Conservation (phyloP, 108 stramenopile genomes). For the Conticribra guillardii region DNA sequence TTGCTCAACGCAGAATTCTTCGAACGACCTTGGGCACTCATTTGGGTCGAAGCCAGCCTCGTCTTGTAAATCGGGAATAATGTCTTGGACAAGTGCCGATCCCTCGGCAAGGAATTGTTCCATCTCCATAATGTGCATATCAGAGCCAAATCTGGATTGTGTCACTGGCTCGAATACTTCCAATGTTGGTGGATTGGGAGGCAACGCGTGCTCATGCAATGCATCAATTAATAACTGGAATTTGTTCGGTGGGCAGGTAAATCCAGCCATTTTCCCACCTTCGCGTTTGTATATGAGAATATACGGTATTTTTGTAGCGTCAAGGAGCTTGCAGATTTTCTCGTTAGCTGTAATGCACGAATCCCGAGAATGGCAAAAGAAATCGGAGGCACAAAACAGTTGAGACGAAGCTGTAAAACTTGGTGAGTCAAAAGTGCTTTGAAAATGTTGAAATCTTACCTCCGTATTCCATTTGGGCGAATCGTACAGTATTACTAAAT, state of each 20-base stretch:
- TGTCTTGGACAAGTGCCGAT: no score
- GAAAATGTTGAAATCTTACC: neutral
- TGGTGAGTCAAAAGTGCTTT: no score
- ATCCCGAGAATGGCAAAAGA: neutral
- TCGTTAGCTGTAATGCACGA: constrained; percentile 23
- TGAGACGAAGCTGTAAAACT: neutral
- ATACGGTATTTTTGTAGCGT: constrained; percentile 47
- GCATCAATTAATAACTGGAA: constrained; percentile 40
- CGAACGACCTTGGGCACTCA: no score
- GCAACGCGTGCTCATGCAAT: constrained; percentile 35
- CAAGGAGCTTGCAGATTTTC: constrained; percentile 43
- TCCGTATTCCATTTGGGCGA: constrained; percentile 52
- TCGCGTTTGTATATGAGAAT: constrained; percentile 40
- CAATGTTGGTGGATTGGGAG: neutral
- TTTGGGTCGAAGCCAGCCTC: no score
- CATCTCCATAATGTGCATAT: neutral
- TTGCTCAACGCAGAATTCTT: no score
- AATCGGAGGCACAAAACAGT: neutral
- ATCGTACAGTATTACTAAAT: constrained; percentile 15
- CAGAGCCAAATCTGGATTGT: neutral
- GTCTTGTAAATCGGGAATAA: no score
- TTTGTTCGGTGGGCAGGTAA: constrained; percentile 37
- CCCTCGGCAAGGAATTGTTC: no score
- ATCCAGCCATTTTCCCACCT: constrained; percentile 42
- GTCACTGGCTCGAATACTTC: neutral